Conservation (phyloP, 2,329 filamentous ascomycete species). For the Paecilomyces dactylethromorphus region DNA sequence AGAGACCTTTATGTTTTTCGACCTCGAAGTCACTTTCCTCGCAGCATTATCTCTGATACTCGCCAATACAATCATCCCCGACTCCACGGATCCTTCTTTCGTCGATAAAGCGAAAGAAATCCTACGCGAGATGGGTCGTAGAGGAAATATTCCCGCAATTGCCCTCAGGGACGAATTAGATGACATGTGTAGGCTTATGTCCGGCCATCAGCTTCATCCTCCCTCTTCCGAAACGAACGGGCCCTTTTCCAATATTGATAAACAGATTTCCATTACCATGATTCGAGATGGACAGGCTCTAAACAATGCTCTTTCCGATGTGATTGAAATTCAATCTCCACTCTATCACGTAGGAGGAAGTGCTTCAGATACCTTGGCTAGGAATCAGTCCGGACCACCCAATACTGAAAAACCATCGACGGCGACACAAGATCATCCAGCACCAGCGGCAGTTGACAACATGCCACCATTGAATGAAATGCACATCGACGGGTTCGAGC, state of each 20-base stretch:
- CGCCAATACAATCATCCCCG: background rate
- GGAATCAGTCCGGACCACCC: background rate
- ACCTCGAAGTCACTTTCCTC: conserved; percentile 3
- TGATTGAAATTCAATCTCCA: background rate
- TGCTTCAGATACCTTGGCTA: background rate
- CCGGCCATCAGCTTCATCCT: background rate
- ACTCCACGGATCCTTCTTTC: background rate
- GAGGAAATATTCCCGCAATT: conserved; percentile 2
- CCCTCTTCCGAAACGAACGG: background rate
- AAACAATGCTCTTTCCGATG: background rate
- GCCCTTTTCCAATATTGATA: background rate
- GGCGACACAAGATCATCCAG: background rate
- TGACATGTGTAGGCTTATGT: background rate
- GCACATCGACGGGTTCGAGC: background rate
- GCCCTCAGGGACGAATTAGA: conserved; percentile 2
- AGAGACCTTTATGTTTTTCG: conserved; percentile 3
- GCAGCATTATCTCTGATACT: background rate
- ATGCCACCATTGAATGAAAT: background rate
- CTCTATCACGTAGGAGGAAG: background rate
- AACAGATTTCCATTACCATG: background rate
- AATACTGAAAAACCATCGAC: background rate
- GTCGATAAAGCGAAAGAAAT: background rate
- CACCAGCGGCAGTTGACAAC: background rate
- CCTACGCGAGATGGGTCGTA: conserved; percentile 3
- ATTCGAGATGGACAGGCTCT: background rate